Conservation (phyloP, 2,329 filamentous ascomycete species). For the Aspergillus ruber region DNA sequence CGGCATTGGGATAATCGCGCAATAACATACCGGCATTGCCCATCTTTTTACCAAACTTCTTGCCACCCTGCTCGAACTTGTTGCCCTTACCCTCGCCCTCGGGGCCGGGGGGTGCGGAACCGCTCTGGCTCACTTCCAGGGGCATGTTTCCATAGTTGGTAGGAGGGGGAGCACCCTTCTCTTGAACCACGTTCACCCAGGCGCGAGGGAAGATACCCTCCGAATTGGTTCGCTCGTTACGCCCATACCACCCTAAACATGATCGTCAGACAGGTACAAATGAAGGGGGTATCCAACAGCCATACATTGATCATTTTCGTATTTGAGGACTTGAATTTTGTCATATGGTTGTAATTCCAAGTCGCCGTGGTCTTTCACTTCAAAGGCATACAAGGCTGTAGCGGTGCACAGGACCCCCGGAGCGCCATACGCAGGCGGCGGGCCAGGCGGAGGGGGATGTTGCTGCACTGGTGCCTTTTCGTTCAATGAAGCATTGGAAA, state of each 20-base stretch:
- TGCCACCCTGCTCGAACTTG: constrained; percentile 62
- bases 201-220: constrained; percentile 94
- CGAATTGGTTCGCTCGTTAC: constrained; percentile 70
- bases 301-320: constrained; percentile 88
- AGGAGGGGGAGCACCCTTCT: constrained; percentile 46
- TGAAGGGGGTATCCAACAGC: neutral
- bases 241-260: constrained; percentile 65
- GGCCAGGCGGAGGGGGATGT: constrained; percentile 47
- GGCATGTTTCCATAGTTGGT: constrained; percentile 57
- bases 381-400: constrained; percentile 77
- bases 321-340: constrained; percentile 71
- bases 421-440: constrained; percentile 39
- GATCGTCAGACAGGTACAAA: constrained; percentile 8
- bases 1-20: neutral
- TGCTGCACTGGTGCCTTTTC: constrained; percentile 34
- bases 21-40: constrained; percentile 55
- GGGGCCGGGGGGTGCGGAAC: constrained; percentile 36
- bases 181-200: constrained; percentile 70
- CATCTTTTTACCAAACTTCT: constrained; percentile 95
- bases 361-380: constrained; percentile 72
- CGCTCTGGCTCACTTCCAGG: constrained; percentile 62
- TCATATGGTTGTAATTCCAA: constrained; percentile 76
- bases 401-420: constrained; percentile 62
- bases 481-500: constrained; percentile 33
- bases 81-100: constrained; percentile 52